Evolutionary conservation across 1,139 yeast genomes (phyloP).

Genomic region (Magnusiomyces fungicola): DNA sequence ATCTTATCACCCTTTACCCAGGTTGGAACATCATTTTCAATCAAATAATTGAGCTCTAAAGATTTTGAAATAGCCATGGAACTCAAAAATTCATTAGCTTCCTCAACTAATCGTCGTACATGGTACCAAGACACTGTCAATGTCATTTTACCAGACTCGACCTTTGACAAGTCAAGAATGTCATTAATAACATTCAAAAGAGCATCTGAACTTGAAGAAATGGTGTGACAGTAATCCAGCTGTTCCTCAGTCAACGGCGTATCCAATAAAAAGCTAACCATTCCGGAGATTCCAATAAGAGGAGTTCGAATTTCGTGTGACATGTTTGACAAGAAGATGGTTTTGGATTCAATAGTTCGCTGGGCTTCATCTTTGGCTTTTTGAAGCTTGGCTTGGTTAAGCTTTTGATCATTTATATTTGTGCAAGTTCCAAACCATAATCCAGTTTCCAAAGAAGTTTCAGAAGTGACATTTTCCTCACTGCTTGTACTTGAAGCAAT

Average conservation of each 20-base stretch:
- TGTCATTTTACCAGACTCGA: slow-evolving; percentile 80
- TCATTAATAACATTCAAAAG: slow-evolving; percentile 73
- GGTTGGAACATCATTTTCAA: slow-evolving; percentile 71
- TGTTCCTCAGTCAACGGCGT: slow-evolving; percentile 74
- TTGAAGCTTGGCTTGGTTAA: slow-evolving; percentile 56
- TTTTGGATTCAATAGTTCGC: slow-evolving; percentile 84
- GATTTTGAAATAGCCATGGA: slow-evolving; percentile 75
- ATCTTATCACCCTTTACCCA: slow-evolving; percentile 84
- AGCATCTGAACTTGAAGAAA: slow-evolving; percentile 70
- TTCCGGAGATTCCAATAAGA: slow-evolving; percentile 84
- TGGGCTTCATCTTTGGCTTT: slow-evolving; percentile 87
- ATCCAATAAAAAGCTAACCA: slow-evolving; percentile 87
- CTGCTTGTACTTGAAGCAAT: not conserved
- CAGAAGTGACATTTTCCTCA: not conserved
- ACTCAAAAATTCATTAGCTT: slow-evolving; percentile 70
- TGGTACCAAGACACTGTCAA: slow-evolving; percentile 71
- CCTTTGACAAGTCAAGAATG: slow-evolving; percentile 72
- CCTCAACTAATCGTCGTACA: slow-evolving; percentile 68
- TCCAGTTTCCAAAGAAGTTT: slow-evolving; percentile 8
- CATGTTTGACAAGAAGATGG: slow-evolving; percentile 85
- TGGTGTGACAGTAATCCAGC: slow-evolving; percentile 74
- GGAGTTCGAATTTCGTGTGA: slow-evolving; percentile 79
- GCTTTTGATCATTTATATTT: slow-evolving; percentile 31
- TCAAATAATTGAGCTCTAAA: slow-evolving; percentile 65
- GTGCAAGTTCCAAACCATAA: slow-evolving; percentile 34